These are phyloP conservation scores for Arthroderma sp. DNA, from an alignment of 2,329 filamentous ascomycete genomes.

Conservation along the genomic window DNA sequence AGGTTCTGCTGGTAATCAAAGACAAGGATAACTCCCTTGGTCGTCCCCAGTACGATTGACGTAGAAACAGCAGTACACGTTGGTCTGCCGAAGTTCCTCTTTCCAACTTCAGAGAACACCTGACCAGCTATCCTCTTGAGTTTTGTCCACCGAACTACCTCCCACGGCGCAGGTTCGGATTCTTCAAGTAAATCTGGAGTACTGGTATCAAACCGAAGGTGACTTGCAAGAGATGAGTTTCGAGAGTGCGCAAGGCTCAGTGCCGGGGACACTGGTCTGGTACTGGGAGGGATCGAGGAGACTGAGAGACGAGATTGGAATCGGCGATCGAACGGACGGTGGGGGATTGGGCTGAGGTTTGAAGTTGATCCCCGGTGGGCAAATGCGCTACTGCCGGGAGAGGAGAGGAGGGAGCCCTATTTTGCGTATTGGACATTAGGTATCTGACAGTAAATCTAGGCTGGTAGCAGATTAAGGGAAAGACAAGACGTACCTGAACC, in stretches of 20 bases:
- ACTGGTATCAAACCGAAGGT: slow-evolving; percentile 41
- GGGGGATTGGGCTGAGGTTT: slow-evolving; percentile 61
- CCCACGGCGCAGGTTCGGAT: slow-evolving; percentile 74
- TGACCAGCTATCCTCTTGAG: slow-evolving; percentile 79
- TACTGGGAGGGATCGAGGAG: slow-evolving; percentile 42
- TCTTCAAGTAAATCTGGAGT: slow-evolving; percentile 59
- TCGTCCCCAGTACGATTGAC: slow-evolving; percentile 79
- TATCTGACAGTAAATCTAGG: slow-evolving; percentile 7
- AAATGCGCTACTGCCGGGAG: slow-evolving; percentile 62
- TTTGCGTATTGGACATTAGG: slow-evolving; percentile 14
- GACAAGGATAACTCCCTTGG: slow-evolving; percentile 84
- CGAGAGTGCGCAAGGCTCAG: slow-evolving; percentile 66
- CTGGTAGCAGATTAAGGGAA: neutral
- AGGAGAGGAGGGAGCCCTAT: slow-evolving; percentile 44
- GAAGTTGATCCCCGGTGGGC: slow-evolving; percentile 53
- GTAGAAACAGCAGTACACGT: slow-evolving; percentile 84
- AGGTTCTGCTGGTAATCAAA: slow-evolving; percentile 97
- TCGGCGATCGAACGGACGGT: slow-evolving; percentile 85
- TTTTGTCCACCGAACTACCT: slow-evolving; percentile 92
- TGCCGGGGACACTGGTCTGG: slow-evolving; percentile 63
- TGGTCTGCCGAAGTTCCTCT: slow-evolving; percentile 80
- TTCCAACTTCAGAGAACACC: slow-evolving; percentile 83
- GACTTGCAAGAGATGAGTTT: slow-evolving; percentile 65
- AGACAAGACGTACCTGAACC: slow-evolving; percentile 49
- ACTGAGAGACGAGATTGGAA: slow-evolving; percentile 80